These are phyloP conservation scores for Cryptococcus sp. DNA, from an alignment of 1,284 basidiomycete genomes.

Conservation along the genomic window DNA sequence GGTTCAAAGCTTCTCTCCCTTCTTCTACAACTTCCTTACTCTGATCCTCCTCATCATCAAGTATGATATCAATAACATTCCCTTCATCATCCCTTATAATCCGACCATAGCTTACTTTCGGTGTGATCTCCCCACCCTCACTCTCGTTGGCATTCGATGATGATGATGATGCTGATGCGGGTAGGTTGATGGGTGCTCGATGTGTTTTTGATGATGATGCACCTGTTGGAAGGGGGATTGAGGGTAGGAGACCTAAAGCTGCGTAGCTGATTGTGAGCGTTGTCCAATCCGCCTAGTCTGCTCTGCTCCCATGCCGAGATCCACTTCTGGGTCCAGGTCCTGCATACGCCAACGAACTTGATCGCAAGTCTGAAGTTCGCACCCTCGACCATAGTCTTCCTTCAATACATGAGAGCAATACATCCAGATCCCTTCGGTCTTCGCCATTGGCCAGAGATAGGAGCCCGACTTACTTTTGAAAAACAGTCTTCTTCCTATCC, in stretches of 20 bases:
- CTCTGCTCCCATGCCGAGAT: too few species aligned
- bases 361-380: neutral
- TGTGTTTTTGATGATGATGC: slow-evolving; percentile 25
- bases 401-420: neutral
- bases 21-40: slow-evolving; percentile 43
- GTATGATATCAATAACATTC: slow-evolving; percentile 69
- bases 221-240: slow-evolving; percentile 33
- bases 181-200: slow-evolving; percentile 51
- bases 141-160: slow-evolving; percentile 2
- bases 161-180: slow-evolving; percentile 38
- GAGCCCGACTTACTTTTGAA: slow-evolving; percentile 72
- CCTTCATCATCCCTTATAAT: slow-evolving; percentile 81
- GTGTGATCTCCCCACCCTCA: slow-evolving; percentile 3
- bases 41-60: slow-evolving; percentile 51
- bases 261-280: slow-evolving; percentile 36
- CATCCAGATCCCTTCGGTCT: too few species aligned
- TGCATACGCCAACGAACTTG: too few species aligned
- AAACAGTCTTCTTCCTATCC: slow-evolving; percentile 83
- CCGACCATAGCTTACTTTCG: slow-evolving; percentile 62
- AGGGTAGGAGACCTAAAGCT: slow-evolving; percentile 45
- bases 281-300: too few species aligned
- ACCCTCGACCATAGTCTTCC: neutral
- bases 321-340: too few species aligned
- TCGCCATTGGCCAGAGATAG: neutral
- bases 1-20: slow-evolving; percentile 10